Evolutionary conservation across 108 stramenopile species (phyloP), one percentile per base, ranked within the genome.

Genomic region (Conticribra guillardii): DNA sequence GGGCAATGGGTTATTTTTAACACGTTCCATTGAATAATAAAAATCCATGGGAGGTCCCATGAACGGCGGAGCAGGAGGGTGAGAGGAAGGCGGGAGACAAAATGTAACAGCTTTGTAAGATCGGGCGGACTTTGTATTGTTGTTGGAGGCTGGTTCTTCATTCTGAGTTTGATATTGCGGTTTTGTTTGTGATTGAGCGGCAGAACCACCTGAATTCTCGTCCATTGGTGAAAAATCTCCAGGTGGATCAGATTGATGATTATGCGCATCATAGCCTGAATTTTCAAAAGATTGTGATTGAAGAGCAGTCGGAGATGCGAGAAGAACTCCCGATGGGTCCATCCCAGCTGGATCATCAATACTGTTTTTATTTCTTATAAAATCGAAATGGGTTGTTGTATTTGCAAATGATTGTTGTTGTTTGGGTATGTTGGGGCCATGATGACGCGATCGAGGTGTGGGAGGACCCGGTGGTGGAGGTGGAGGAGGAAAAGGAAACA

Each of bases 21-120:
- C 29, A n/a, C 58, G 64, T 54, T 66, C 65, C 52, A 67, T 60
- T 30, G 74, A 74, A 49, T 67, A 74, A 33, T 74, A 67, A 54
- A 58, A 74, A 49, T 74, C 74, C 11, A 67, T 19, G 1, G 61
- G 30, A 47, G 64, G 65, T 16, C 74, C 74, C 58, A 74, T 53
- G 26, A 66, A 74, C 22, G 65, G 74, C 17, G 64, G 74, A 45
- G 74, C 74, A 7, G 74, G 66, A 17, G 73, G 57, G 22, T 44
- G 59, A 54, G 66, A 27, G 26, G 60, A 54, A 15, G 66, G 60
- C 24, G 74, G 66, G 2, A 75, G 60, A 44, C 46, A 62, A 19
- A 75, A 75, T 4, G 66, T 60, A 17, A 75, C 74, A 18, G 66
- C 56, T 53, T 75, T 75, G 51, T 59, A 33, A 9, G 19, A 30